Conservation (phyloP, 306 rosid species). For the Prosopis cineraria region DNA sequence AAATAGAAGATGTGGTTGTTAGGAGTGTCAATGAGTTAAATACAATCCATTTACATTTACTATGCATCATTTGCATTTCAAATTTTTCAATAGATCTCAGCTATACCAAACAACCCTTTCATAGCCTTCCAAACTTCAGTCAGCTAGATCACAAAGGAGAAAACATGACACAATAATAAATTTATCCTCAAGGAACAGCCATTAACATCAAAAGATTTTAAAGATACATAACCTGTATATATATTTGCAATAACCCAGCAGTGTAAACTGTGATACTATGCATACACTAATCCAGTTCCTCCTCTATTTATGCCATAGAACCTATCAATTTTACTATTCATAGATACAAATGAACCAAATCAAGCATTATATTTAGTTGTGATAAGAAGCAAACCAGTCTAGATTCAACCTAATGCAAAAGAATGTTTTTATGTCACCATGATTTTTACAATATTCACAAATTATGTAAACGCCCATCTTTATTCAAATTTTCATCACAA, state of each 20-base stretch:
- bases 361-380: background rate
- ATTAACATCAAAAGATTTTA: background rate
- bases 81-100: background rate
- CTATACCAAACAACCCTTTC: background rate
- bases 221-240: background rate
- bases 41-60: too few relatives aligned
- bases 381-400: background rate
- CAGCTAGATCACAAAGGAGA: too few relatives aligned
- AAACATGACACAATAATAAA: too few relatives aligned
- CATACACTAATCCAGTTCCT: background rate
- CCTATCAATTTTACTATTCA: slow-evolving; percentile 8
- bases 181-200: background rate
- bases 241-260: background rate
- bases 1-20: too few relatives aligned
- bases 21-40: too few relatives aligned
- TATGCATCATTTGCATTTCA: background rate
- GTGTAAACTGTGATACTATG: background rate
- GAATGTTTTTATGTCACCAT: background rate
- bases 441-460: background rate
- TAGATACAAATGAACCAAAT: background rate
- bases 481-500: background rate
- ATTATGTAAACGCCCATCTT: slow-evolving; percentile 24
- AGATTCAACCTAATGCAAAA: background rate
- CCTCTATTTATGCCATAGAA: background rate
- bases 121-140: background rate